Evolutionary conservation across 2,329 filamentous ascomycete genomes (phyloP), one percentile per base, ranked within the genome.

Genomic region (Monosporascus cannonballus): DNA sequence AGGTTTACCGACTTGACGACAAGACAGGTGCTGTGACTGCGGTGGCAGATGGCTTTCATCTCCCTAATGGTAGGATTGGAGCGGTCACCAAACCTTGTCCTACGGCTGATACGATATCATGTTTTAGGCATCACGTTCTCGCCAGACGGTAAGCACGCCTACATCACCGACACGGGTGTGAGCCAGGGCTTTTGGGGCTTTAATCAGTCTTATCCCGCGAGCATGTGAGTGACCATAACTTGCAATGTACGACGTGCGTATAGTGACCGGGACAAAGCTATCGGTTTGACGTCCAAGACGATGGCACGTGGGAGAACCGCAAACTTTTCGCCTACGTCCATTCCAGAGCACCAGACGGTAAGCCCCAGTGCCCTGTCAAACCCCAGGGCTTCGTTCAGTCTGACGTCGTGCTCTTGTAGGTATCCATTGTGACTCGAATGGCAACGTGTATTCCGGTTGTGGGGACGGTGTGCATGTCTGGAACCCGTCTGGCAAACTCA

Each of bases 141-240:
- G 0, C 80, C 79, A 0, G 74, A 77, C 54, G 78, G 80, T 20
- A 64, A 65, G 7, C 68, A 74, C 22, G 68, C 77, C 2, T 85
- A 85, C 53, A 67, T 85, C 3, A 76, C 79, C 8, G 82, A 85
- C 58, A 81, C 78, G 0, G 83, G 81, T 2, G 70, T 72, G n/a
- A 67, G 68, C 7, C 70, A 69, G n/a, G 73, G 64, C 0, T 69
- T 74, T n/a, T 71, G 67, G 49, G 76, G 77, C 14, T 58, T 61
- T 30, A 73, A 77, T 36, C 59, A 66, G 1, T 69, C 71, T 0
- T 60, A 67, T 6, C 74, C 77, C 0, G 65, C 78, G 2, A 74
- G 73, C 17, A 73, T 83, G 76, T 80, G 62, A 62, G 76, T 57
- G 39, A 24, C 22, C 15, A 18, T 36, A 24, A 37, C 2, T 20